phyloP scores from a whole-genome alignment of 129 eudicot genomes.

The Flaveria ramosissima region DNA sequence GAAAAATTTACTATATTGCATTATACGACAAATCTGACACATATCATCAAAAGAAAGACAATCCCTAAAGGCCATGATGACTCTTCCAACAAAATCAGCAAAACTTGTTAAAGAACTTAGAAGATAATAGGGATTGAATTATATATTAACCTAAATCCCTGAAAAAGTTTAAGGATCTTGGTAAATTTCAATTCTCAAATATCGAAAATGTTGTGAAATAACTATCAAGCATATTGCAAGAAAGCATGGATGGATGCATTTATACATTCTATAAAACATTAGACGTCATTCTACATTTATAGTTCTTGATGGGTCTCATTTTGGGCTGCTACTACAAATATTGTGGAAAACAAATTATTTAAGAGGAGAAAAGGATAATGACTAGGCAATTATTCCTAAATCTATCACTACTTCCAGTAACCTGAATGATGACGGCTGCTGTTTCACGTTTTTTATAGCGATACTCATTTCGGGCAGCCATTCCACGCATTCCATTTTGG shows the following conservation, averaged over 20 bases:
- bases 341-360: background rate
- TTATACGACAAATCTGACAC: background rate
- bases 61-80: constrained; percentile 2
- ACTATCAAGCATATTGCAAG: constrained; percentile 9
- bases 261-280: constrained; percentile 7
- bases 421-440: constrained; percentile 79
- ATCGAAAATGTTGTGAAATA: background rate
- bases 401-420: constrained; percentile 23
- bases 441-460: constrained; percentile 45
- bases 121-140: constrained; percentile 15
- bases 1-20: background rate
- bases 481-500: constrained; percentile 70
- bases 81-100: constrained; percentile 1
- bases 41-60: background rate
- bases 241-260: constrained; percentile 12
- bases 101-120: background rate
- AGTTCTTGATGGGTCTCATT: background rate
- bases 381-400: background rate
- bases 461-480: constrained; percentile 67
- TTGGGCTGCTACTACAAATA: background rate
- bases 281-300: background rate
- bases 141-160: background rate
- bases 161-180: constrained; percentile 5
- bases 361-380: constrained; percentile 11
- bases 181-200: constrained; percentile 12